Evolutionary conservation across 805 yeast species (phyloP).

Genomic region (Yamadazyma akitaensis): DNA sequence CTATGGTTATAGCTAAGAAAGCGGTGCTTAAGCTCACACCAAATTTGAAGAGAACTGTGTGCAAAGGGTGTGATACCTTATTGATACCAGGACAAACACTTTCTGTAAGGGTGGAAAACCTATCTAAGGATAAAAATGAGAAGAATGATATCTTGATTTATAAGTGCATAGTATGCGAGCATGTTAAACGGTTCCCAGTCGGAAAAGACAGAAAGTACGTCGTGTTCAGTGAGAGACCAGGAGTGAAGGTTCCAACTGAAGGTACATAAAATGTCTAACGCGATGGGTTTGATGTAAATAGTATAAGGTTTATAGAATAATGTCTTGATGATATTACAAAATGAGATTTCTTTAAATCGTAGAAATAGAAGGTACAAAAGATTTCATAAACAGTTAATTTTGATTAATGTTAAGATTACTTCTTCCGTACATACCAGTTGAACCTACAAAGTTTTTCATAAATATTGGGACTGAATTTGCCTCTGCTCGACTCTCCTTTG

Average conservation of each 20-base stretch:
- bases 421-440: neutral
- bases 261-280: neutral
- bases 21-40: constrained; percentile 66
- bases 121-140: constrained; percentile 26
- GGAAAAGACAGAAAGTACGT: constrained; percentile 52
- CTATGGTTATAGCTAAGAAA: constrained; percentile 63
- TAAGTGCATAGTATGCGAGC: constrained; percentile 52
- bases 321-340: too few relatives aligned
- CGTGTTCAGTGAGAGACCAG: constrained; percentile 44
- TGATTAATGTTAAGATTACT: neutral
- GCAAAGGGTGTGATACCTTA: constrained; percentile 61
- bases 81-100: constrained; percentile 49
- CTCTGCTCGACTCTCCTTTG: constrained; percentile 25
- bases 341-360: too few relatives aligned
- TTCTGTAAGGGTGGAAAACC: constrained; percentile 38
- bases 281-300: neutral
- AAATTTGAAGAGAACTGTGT: constrained; percentile 59
- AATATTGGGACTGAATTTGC: constrained; percentile 10
- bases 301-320: too few relatives aligned
- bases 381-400: neutral
- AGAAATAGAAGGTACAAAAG: too few relatives aligned
- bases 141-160: constrained; percentile 48
- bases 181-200: constrained; percentile 54
- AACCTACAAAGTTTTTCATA: constrained; percentile 1
- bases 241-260: neutral